Conservation (phyloP, 164 flowering plant genomes). For the Vitis vinifera region DNA sequence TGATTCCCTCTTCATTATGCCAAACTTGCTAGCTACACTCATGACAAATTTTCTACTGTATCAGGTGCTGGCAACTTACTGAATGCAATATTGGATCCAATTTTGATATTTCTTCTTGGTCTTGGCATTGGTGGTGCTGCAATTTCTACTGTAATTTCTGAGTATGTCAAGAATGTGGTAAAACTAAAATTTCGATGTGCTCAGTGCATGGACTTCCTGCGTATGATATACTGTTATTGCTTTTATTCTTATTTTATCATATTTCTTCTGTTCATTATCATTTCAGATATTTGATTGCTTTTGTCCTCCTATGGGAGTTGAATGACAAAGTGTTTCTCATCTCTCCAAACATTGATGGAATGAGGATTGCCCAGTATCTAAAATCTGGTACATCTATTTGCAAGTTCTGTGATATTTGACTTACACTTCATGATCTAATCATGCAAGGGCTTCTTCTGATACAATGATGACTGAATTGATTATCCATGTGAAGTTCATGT, state of each 20-base stretch:
- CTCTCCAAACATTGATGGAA: constrained; percentile 52
- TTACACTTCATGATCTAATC: background rate
- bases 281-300: constrained; percentile 79
- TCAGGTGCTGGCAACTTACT: constrained; percentile 89
- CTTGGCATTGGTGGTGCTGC: constrained; percentile 94
- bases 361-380: constrained; percentile 53
- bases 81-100: constrained; percentile 70
- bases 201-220: background rate
- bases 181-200: constrained; percentile 17
- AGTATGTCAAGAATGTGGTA: constrained; percentile 78
- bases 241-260: background rate
- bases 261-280: constrained; percentile 5
- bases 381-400: constrained; percentile 62
- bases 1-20: background rate
- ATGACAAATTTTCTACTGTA: constrained; percentile 1
- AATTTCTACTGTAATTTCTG: constrained; percentile 87
- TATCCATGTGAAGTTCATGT: too few species aligned
- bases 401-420: background rate
- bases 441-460: too few species aligned
- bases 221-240: background rate
- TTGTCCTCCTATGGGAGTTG: constrained; percentile 78
- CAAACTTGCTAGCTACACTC: background rate
- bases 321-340: constrained; percentile 55
- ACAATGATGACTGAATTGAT: too few species aligned
- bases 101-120: constrained; percentile 64